These are phyloP conservation scores for Symbiodinium natans DNA, from an alignment of 73 alveolate species.

Conservation along the genomic window DNA sequence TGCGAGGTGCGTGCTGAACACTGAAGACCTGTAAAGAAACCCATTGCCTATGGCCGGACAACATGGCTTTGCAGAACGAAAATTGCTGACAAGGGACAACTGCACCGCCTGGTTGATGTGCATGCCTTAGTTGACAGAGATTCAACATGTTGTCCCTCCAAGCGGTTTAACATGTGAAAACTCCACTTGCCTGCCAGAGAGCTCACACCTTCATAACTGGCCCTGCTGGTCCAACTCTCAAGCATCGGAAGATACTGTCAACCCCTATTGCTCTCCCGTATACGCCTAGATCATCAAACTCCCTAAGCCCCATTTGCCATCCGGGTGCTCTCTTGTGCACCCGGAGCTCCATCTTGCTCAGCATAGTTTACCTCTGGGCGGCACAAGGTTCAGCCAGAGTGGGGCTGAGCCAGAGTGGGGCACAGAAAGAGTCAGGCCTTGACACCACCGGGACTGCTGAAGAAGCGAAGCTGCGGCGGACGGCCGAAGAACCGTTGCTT, in stretches of 20 bases:
- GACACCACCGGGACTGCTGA: constrained; percentile 34
- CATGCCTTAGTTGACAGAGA: neutral
- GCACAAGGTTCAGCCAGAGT: neutral
- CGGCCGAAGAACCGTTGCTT: neutral
- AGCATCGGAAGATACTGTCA: neutral
- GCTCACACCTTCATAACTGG: neutral
- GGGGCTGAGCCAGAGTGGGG: no score
- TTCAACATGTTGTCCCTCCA: no score
- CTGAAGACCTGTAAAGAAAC: no score
- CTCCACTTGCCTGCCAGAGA: no score
- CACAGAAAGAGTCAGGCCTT: neutral
- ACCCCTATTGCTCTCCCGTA: no score
- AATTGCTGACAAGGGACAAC: neutral
- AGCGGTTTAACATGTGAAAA: no score
- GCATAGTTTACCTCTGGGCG: constrained; percentile 6
- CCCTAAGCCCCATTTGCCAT: no score
- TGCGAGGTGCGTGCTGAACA: neutral
- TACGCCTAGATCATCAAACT: no score
- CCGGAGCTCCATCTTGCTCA: constrained; percentile 11
- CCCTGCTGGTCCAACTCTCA: neutral
- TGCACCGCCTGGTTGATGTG: constrained; percentile 37
- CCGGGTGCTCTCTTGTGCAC: neutral
- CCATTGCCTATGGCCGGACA: no score
- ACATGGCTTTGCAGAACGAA: neutral
- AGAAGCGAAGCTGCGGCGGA: constrained; percentile 27